Conservation (phyloP, 768 basidiomycete genomes). For the Amanita molliuscula region DNA sequence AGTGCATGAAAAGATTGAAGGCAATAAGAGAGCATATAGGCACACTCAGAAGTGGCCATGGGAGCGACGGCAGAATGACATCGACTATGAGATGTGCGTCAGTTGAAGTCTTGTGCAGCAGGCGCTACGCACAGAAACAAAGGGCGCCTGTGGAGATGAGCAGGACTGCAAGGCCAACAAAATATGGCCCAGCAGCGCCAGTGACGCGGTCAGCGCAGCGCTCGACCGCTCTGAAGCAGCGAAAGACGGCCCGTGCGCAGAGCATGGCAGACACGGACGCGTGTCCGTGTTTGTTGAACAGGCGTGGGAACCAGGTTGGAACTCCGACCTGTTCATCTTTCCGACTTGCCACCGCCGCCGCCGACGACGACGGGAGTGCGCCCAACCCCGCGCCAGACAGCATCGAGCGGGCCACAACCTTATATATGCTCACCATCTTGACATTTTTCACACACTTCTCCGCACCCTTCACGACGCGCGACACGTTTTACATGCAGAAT, state of each 20-base stretch:
- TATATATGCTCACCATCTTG: conserved; percentile 3
- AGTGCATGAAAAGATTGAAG: conserved; percentile 69
- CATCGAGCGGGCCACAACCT: not conserved
- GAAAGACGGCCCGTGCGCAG: conserved; percentile 36
- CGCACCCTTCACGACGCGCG: not conserved
- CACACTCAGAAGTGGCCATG: conserved; percentile 45
- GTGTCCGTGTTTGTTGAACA: not conserved
- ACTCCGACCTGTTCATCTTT: conserved; percentile 7
- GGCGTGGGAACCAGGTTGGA: conserved; percentile 6
- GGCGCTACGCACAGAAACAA: conserved; percentile 63
- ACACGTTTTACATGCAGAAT: conserved; percentile 10
- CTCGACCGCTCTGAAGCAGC: conserved; percentile 56
- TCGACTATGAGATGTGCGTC: conserved; percentile 43
- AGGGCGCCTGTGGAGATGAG: conserved; percentile 60
- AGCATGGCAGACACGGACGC: conserved; percentile 20
- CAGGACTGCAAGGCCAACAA: conserved; percentile 70
- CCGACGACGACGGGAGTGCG: conserved; percentile 6
- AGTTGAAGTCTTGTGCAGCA: not conserved
- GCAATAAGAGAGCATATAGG: conserved; percentile 71
- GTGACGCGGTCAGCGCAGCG: conserved; percentile 68
- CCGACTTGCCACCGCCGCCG: conserved; percentile 6
- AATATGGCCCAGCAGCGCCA: conserved; percentile 86
- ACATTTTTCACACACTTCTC: not conserved
- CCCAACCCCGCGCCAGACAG: conserved; percentile 6
- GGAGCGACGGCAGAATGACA: conserved; percentile 59